Evolutionary conservation across 2,329 filamentous ascomycete species (phyloP).

Genomic region (Meredithiella fracta): DNA sequence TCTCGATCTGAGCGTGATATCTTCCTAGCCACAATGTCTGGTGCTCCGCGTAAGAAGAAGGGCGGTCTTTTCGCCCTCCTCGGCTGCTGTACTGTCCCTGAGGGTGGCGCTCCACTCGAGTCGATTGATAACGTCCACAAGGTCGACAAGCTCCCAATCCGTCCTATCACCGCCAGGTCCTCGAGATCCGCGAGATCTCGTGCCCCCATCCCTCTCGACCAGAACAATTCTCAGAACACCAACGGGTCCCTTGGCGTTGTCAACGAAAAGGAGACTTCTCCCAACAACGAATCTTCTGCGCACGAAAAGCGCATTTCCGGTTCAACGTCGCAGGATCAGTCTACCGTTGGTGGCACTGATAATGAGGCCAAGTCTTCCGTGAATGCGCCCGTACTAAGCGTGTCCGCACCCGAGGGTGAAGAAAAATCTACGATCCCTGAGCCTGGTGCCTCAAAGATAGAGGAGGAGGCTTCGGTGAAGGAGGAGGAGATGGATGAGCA

Average conservation of each 20-base stretch:
- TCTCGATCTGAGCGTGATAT: conserved; percentile 12
- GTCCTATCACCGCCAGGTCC: conserved; percentile 38
- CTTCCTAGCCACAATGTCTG: conserved; percentile 16
- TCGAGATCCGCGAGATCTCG: conserved; percentile 18
- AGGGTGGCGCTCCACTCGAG: conserved; percentile 37
- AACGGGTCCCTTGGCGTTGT: conserved; percentile 24
- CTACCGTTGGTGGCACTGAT: conserved; percentile 26
- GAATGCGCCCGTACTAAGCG: conserved; percentile 20
- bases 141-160: conserved; percentile 38
- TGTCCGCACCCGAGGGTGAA: conserved; percentile 17
- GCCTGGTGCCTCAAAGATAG: conserved; percentile 51
- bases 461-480: conserved; percentile 30
- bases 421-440: conserved; percentile 32
- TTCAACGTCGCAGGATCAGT: conserved; percentile 31
- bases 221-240: conserved; percentile 19
- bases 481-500: conserved; percentile 22
- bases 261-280: conserved; percentile 31
- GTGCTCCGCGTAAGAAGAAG: conserved; percentile 38
- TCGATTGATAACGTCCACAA: conserved; percentile 39
- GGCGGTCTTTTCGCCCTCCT: conserved; percentile 43
- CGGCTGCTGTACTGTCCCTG: conserved; percentile 49
- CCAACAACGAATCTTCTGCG: conserved; percentile 20
- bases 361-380: conserved; percentile 30
- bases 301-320: conserved; percentile 31
- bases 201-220: conserved; percentile 36